These are phyloP conservation scores for Peronosclerospora sorghi DNA, from an alignment of 352 stramenopile species.

Conservation along the genomic window DNA sequence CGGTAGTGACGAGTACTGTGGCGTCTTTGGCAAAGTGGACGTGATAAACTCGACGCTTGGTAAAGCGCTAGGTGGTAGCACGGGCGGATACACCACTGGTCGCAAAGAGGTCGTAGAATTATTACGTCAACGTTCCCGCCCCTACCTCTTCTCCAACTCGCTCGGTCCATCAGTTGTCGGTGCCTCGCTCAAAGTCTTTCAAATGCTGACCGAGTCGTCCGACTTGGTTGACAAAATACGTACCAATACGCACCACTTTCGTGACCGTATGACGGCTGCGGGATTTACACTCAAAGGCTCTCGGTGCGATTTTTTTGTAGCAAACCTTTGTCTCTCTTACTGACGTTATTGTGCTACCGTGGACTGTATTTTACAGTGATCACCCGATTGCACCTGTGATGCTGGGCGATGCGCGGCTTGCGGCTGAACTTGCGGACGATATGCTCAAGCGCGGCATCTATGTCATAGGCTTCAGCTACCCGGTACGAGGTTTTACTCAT, in stretches of 20 bases:
- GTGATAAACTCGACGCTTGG: constrained; percentile 93
- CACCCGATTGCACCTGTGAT: constrained; percentile 88
- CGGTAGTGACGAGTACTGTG: constrained; percentile 88
- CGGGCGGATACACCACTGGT: constrained; percentile 87
- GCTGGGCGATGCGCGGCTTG: constrained; percentile 85
- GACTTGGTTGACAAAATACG: constrained; percentile 84
- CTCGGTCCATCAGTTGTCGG: constrained; percentile 88
- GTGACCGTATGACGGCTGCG: constrained; percentile 82
- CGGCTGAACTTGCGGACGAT: constrained; percentile 83
- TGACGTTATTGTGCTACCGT: constrained; percentile 1
- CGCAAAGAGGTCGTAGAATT: constrained; percentile 87
- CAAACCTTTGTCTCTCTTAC: not conserved
- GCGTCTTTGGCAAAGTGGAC: constrained; percentile 82
- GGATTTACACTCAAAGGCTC: constrained; percentile 86
- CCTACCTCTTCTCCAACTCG: constrained; percentile 92
- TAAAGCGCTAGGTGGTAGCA: constrained; percentile 89
- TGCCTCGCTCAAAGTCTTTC: constrained; percentile 88
- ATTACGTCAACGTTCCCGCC: constrained; percentile 81
- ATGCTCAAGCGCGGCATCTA: constrained; percentile 91
- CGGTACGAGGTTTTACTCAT: constrained; percentile 34
- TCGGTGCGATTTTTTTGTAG: constrained; percentile 19
- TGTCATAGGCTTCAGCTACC: constrained; percentile 92
- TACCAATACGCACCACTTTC: constrained; percentile 87
- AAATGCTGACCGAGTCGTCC: constrained; percentile 83
- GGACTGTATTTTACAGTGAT: constrained; percentile 30